Base-by-base conservation (phyloP, 345 rosid genomes). In the Eucalyptus curtisii region DNA sequence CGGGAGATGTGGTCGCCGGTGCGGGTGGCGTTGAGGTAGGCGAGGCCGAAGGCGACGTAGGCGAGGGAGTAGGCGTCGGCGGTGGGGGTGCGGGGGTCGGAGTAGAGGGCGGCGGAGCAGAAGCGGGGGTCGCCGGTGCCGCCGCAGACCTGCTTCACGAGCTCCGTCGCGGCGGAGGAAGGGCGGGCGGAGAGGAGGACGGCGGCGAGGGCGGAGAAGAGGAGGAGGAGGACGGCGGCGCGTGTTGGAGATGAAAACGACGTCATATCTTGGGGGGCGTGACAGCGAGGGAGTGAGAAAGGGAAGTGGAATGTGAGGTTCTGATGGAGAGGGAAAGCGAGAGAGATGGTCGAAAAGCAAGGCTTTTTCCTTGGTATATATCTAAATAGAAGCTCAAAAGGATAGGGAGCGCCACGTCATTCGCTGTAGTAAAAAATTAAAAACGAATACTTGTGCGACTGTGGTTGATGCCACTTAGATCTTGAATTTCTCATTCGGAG, bases 31-130 rank as follows among this genome's bases (percentile, higher is more conserved):
- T 93, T 91, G 85, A 44, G 20, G 89, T 89, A 90, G 30, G 93
- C 93, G 57, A 92, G 42, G 17, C 93, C 91, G 6, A 93, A 92
- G 31, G 94, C 86, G 80, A 93, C 90, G 91, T 57, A 91, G 30
- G 94, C 92, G 57, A 93, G 87, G 7, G 85, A 76, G 89, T 90
- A 89, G 47, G 86, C 31, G 87, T 92, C 95, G 12, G 93, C 93
- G 53, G 85, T 59, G 3, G 92, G 88, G 49, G 94, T 88, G n/a
- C 93, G 91, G 7, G 88, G 85, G 87, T 94, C 94, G 14, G 94
- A 89, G 89, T 91, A 92, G 25, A 94, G 93, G 71, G 95, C 88
- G 66, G 90, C 49, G n/a, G 91, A 87, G 24, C 95, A 93, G 89
- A 90, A 90, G 20, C 88, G 11, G 85, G 91, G 89, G 86, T 89